Percentiles rank a stretch among this genome's conserved stretches.
Conservation (phyloP, 345 rosid species). For the Aquilaria malaccensis region DNA sequence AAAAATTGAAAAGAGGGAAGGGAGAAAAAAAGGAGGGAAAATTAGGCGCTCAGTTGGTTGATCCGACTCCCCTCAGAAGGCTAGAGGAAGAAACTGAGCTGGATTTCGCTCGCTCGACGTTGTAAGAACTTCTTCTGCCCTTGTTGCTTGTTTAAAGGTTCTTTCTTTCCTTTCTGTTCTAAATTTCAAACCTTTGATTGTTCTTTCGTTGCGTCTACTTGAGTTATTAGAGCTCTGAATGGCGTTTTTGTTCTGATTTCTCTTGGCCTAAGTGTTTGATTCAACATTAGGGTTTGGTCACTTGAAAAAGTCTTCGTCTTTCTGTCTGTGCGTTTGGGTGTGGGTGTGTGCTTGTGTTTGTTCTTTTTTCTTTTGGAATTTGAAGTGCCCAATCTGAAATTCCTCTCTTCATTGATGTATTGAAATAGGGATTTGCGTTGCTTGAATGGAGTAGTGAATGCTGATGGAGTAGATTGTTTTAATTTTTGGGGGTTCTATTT, state of each 20-base stretch:
- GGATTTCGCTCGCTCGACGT: not conserved
- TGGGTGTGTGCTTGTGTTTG: not conserved
- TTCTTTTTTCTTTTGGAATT: not conserved
- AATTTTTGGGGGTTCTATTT: slow-evolving; percentile 10
- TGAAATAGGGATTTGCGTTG: not conserved
- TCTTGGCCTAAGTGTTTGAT: too few species aligned
- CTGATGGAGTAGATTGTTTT: slow-evolving; percentile 14
- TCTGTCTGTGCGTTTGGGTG: too few species aligned
- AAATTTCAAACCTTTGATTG: slow-evolving; percentile 3
- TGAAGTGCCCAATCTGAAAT: not conserved
- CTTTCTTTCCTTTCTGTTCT: not conserved
- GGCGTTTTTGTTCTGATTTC: slow-evolving; percentile 1
- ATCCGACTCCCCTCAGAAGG: not conserved
- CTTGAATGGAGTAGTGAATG: not conserved
- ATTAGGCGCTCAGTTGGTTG: slow-evolving; percentile 3
- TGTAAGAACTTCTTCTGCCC: slow-evolving; percentile 1
- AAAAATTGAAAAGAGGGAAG: too few species aligned
- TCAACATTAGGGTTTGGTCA: slow-evolving; percentile 5
- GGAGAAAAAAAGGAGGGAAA: not conserved
- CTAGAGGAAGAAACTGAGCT: not conserved
- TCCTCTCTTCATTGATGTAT: too few species aligned
- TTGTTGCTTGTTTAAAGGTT: not conserved
- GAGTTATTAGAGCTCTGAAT: too few species aligned
- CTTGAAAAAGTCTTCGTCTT: too few species aligned
- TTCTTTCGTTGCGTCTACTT: too few species aligned